Conservation (phyloP, 257 asterid genomes). For the Fraxinus quadrangulata region DNA sequence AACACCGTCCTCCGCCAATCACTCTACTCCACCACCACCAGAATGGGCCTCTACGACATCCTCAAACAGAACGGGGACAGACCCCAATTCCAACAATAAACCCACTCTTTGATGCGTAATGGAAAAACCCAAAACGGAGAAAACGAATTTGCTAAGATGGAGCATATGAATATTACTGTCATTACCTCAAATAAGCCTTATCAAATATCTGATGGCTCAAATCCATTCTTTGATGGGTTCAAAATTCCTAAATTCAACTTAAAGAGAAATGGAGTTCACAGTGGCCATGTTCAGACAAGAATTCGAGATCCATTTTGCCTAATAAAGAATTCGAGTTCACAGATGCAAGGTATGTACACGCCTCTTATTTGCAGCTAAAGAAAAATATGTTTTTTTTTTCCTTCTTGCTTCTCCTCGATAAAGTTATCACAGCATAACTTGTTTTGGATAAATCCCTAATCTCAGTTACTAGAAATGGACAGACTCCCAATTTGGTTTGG, state of each 20-base stretch:
- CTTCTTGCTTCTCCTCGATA: neutral
- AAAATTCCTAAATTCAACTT: no score
- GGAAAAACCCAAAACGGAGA: constrained; percentile 45
- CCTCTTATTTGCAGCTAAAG: neutral
- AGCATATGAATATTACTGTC: constrained; percentile 76
- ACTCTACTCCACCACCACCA: no score
- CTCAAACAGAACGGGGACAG: no score
- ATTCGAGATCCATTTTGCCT: no score
- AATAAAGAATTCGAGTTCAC: constrained; percentile 49
- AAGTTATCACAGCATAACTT: no score
- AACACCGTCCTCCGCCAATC: no score
- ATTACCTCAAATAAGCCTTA: constrained; percentile 74
- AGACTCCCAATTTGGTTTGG: no score
- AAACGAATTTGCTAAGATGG: constrained; percentile 85
- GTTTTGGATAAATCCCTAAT: neutral
- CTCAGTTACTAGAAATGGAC: neutral
- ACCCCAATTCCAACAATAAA: no score
- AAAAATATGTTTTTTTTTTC: neutral
- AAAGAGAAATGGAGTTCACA: no score
- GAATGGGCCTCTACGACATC: no score
- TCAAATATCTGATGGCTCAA: constrained; percentile 69
- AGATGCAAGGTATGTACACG: constrained; percentile 62
- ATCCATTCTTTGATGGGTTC: constrained; percentile 62
- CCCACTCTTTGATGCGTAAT: constrained; percentile 39
- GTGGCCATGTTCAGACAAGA: no score